Percentiles rank a stretch among this genome's conserved stretches.
phyloP scores from a whole-genome alignment of 2,329 filamentous ascomycete species.

The Sporothrix sp. region DNA sequence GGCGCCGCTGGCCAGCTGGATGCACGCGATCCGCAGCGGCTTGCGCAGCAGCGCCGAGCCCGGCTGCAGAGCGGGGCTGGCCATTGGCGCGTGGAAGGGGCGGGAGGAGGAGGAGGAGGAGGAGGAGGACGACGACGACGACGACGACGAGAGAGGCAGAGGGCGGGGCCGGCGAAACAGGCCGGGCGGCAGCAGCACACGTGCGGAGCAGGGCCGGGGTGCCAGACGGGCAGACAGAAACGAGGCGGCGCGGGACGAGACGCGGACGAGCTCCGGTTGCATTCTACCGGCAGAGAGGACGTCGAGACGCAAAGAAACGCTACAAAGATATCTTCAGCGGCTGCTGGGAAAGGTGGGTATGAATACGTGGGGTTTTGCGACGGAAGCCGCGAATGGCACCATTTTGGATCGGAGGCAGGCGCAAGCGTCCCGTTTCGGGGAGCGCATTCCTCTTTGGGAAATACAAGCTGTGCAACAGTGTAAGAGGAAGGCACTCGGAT shows the following conservation, averaged over 20 bases:
- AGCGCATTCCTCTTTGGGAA: background rate
- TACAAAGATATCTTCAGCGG: background rate
- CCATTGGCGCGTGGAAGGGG: background rate
- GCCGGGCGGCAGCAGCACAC: background rate
- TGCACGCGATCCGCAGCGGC: slow-evolving; percentile 67
- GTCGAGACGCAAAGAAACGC: background rate
- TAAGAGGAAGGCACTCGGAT: background rate
- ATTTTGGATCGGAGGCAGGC: background rate
- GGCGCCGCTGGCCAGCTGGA: slow-evolving; percentile 70
- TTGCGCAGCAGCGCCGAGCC: slow-evolving; percentile 51
- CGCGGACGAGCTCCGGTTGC: background rate
- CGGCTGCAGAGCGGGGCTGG: slow-evolving; percentile 9
- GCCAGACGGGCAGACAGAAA: background rate
- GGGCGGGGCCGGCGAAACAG: background rate
- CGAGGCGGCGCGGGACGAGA: background rate
- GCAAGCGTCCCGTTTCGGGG: background rate
- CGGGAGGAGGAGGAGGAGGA: background rate
- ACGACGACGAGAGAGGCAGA: background rate
- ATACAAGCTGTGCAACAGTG: background rate
- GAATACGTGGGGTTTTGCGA: too few species aligned
- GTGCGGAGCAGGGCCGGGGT: background rate
- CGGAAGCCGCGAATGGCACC: background rate
- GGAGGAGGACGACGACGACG: background rate
- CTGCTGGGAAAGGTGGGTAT: background rate
- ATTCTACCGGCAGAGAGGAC: background rate